These are phyloP conservation scores for Nidularia pulvinata DNA, from an alignment of 768 basidiomycete genomes.

Conservation along the genomic window DNA sequence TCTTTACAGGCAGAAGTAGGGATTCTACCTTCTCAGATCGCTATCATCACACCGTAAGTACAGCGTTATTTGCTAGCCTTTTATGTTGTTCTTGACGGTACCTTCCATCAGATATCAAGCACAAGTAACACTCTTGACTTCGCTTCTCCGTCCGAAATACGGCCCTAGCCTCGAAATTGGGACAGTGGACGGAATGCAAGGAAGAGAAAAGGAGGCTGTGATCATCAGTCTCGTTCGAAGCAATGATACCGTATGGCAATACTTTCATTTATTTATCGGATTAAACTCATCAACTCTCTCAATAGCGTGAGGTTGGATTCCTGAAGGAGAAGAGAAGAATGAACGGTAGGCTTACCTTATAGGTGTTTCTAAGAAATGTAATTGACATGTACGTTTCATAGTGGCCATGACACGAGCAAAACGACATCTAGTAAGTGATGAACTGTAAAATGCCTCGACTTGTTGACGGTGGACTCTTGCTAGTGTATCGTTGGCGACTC, in stretches of 20 bases:
- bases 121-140: constrained; percentile 85
- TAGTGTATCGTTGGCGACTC: constrained; percentile 96
- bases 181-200: constrained; percentile 97
- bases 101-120: constrained; percentile 82
- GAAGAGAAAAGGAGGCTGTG: constrained; percentile 93
- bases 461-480: not conserved
- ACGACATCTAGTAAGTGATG: constrained; percentile 74
- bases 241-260: constrained; percentile 68
- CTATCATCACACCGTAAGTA: constrained; percentile 67
- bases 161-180: constrained; percentile 83
- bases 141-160: constrained; percentile 70
- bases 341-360: too few species aligned
- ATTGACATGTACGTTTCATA: too few species aligned
- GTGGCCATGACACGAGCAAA: constrained; percentile 94
- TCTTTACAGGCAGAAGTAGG: constrained; percentile 54
- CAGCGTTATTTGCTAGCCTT: not conserved
- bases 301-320: constrained; percentile 89
- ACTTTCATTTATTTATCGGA: too few species aligned
- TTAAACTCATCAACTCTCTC: too few species aligned
- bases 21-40: constrained; percentile 57
- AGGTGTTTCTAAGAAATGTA: too few species aligned
- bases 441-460: not conserved
- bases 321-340: constrained; percentile 89
- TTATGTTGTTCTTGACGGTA: not conserved
- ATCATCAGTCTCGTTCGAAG: constrained; percentile 92